Conservation (phyloP, 805 yeast genomes). For the Myxozyma neglecta region DNA sequence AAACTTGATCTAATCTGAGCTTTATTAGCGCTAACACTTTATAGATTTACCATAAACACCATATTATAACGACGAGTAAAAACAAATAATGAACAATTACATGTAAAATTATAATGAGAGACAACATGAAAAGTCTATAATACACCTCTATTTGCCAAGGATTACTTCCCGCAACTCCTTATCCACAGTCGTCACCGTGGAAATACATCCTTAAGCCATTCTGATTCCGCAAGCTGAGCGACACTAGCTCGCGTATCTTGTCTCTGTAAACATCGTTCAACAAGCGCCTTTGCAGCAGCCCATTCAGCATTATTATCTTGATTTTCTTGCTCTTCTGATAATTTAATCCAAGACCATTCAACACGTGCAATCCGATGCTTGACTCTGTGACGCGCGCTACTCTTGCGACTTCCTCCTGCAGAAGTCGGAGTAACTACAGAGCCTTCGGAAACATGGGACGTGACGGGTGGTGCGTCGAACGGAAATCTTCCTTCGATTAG, state of each 20-base stretch:
- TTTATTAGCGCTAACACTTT: background rate
- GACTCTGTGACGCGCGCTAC: conserved; percentile 51
- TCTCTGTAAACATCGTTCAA: conserved; percentile 45
- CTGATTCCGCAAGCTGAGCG: conserved; percentile 39
- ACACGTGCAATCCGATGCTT: conserved; percentile 90
- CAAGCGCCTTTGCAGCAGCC: conserved; percentile 29
- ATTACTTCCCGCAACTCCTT: too few species aligned
- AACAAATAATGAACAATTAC: too few species aligned
- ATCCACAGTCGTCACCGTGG: too few species aligned
- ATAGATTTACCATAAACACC: background rate
- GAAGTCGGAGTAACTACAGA: conserved; percentile 36
- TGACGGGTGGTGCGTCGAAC: conserved; percentile 73
- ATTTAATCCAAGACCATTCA: conserved; percentile 81
- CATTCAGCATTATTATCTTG: conserved; percentile 28
- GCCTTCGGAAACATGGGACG: background rate
- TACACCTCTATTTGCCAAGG: too few species aligned
- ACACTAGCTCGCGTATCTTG: conserved; percentile 49
- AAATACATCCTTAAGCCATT: conserved; percentile 42
- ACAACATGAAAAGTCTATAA: background rate
- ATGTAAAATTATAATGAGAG: too few species aligned
- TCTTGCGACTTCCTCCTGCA: conserved; percentile 35
- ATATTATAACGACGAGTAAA: too few species aligned
- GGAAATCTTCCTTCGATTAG: conserved; percentile 85
- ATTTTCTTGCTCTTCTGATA: conserved; percentile 44
- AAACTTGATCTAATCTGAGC: conserved; percentile 25